These are phyloP conservation scores for Pichia sp. DNA, from an alignment of 1,139 yeast species.

Conservation along the genomic window DNA sequence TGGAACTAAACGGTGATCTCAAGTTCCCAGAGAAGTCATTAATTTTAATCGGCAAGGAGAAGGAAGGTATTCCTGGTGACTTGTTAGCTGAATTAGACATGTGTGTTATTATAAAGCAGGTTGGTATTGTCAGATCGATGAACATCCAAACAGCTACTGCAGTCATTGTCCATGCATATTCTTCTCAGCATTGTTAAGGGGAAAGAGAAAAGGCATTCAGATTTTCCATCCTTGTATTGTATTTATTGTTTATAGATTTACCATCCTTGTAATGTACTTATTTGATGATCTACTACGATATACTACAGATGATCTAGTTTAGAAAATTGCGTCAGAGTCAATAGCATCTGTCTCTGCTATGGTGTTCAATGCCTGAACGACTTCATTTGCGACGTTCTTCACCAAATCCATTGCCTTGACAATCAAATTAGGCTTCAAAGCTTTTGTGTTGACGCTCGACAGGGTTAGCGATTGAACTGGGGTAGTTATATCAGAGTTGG, in stretches of 20 bases:
- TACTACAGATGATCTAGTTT: neutral
- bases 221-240: no score
- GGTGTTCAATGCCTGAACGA: conserved; percentile 25
- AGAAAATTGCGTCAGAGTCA: conserved; percentile 21
- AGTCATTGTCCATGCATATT: conserved; percentile 84
- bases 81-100: conserved; percentile 74
- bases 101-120: conserved; percentile 88
- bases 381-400: conserved; percentile 25
- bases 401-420: conserved; percentile 28
- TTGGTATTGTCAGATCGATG: conserved; percentile 90
- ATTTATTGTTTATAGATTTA: no score
- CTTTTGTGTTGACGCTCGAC: conserved; percentile 28
- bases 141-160: conserved; percentile 97
- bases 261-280: no score
- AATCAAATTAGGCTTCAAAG: conserved; percentile 25
- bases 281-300: no score
- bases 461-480: conserved; percentile 57
- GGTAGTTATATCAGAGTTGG: conserved; percentile 52
- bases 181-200: conserved; percentile 57
- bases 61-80: conserved; percentile 89
- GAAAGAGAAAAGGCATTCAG: no score
- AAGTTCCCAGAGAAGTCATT: conserved; percentile 74
- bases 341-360: conserved; percentile 23
- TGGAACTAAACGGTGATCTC: conserved; percentile 54
- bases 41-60: conserved; percentile 75